These are phyloP conservation scores for Xerocomellus dryophilus DNA, from an alignment of 768 basidiomycete species.

Conservation along the genomic window DNA sequence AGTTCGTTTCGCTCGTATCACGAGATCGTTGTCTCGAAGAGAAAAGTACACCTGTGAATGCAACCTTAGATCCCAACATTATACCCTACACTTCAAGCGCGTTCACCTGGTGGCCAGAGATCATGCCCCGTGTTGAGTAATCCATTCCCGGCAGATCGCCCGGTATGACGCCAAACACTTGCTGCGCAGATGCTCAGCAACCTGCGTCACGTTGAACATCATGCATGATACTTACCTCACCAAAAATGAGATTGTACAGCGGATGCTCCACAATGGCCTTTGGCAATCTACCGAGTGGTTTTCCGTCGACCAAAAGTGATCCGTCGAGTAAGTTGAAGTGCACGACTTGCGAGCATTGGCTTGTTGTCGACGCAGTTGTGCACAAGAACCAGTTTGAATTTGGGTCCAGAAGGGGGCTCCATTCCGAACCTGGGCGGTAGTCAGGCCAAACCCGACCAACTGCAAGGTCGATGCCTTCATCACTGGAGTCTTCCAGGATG, in stretches of 20 bases:
- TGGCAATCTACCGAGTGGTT: constrained; percentile 38
- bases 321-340: constrained; percentile 42
- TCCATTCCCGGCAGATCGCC: neutral
- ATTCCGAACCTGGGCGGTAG: constrained; percentile 24
- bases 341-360: constrained; percentile 24
- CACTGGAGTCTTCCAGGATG: constrained; percentile 6
- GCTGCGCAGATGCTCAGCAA: neutral
- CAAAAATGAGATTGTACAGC: constrained; percentile 25
- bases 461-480: constrained; percentile 30
- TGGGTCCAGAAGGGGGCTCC: constrained; percentile 17
- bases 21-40: too few relatives aligned
- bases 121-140: neutral
- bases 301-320: constrained; percentile 41
- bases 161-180: neutral
- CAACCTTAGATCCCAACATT: neutral
- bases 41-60: constrained; percentile 24
- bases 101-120: neutral
- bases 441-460: constrained; percentile 30
- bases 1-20: neutral
- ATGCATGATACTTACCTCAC: constrained; percentile 31
- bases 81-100: neutral
- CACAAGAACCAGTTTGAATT: constrained; percentile 5
- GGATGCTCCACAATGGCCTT: constrained; percentile 21
- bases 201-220: neutral
- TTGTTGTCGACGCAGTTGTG: constrained; percentile 11